Percentiles rank a stretch among this genome's conserved stretches.
phyloP scores from a whole-genome alignment of 805 yeast genomes.

The Nakazawaea ernobii region DNA sequence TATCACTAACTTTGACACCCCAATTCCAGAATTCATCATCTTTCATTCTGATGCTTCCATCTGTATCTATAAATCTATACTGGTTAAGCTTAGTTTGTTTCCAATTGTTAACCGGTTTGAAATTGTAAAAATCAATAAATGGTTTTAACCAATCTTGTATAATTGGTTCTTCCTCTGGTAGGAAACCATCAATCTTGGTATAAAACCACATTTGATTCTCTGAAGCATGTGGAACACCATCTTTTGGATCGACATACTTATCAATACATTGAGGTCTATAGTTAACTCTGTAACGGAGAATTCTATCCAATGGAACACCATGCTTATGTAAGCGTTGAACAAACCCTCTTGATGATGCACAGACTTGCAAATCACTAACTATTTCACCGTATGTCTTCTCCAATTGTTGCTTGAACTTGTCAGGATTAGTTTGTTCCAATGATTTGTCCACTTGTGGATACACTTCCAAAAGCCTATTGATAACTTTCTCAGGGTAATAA shows the following conservation, averaged over 20 bases:
- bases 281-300: conserved; percentile 12
- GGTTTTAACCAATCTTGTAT: conserved; percentile 18
- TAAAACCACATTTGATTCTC: conserved; percentile 26
- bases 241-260: conserved; percentile 7
- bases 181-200: conserved; percentile 21
- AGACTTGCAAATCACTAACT: conserved; percentile 33
- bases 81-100: conserved; percentile 19
- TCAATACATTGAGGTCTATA: conserved; percentile 13
- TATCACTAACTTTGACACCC: conserved; percentile 29
- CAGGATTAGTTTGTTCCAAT: conserved; percentile 13
- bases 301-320: conserved; percentile 12
- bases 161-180: conserved; percentile 17
- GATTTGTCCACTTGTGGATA: conserved; percentile 12
- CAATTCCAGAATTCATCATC: conserved; percentile 31
- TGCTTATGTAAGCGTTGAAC: conserved; percentile 21
- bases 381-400: conserved; percentile 28
- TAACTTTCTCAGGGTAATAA: conserved; percentile 29
- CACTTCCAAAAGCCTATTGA: conserved; percentile 17
- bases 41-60: conserved; percentile 22
- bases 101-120: conserved; percentile 25
- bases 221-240: conserved; percentile 14
- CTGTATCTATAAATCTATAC: conserved; percentile 22
- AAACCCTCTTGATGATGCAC: conserved; percentile 31
- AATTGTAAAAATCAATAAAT: conserved; percentile 23
- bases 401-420: conserved; percentile 17